Percentiles rank a stretch among this genome's conserved stretches.
phyloP scores from a whole-genome alignment of 208 protist species.

The Trypanosoma conorhini region DNA sequence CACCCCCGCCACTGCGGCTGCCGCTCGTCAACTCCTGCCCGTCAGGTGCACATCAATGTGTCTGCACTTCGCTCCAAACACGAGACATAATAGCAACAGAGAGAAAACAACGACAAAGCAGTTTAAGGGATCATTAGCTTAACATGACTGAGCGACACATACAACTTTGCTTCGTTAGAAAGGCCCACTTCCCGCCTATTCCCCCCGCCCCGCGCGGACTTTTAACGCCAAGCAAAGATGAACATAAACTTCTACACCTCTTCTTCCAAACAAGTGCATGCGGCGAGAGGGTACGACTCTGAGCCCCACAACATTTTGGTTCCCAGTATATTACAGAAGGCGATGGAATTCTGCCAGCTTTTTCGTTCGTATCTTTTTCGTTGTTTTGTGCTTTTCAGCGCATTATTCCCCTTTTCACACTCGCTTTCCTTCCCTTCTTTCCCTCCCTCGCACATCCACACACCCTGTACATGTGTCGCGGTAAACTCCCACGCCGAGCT shows the following conservation, averaged over 20 bases:
- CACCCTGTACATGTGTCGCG: not conserved
- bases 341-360: not conserved
- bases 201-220: not conserved
- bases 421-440: conserved; percentile 11
- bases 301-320: not conserved
- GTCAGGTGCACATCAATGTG: too few relatives aligned
- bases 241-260: not conserved
- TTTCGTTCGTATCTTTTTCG: too few relatives aligned
- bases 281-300: not conserved
- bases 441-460: not conserved
- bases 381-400: not conserved
- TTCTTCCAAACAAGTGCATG: not conserved
- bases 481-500: not conserved
- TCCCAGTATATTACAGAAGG: not conserved
- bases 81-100: conserved; percentile 8
- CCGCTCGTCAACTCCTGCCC: too few relatives aligned
- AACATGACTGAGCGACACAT: not conserved
- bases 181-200: not conserved
- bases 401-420: not conserved
- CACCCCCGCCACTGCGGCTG: too few relatives aligned
- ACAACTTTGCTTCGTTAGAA: not conserved
- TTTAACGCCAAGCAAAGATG: not conserved
- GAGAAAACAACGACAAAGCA: not conserved
- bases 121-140: not conserved
- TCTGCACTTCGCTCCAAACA: not conserved